Evolutionary conservation across 257 asterid genomes (phyloP).

Genomic region (Rehmannia glutinosa): DNA sequence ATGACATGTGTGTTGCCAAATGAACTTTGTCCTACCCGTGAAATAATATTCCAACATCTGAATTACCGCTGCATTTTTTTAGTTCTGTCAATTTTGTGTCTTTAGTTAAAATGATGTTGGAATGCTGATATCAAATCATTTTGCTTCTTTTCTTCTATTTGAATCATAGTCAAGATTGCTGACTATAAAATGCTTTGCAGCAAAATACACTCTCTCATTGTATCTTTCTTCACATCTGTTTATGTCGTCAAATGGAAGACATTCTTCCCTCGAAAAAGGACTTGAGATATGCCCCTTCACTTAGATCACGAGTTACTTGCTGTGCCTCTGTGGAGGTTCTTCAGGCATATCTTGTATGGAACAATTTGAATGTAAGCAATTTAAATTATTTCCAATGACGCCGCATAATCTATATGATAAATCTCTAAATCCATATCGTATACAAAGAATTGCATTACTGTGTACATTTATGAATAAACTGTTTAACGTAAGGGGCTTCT

Average conservation of each 20-base stretch:
- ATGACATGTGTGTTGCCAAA: neutral
- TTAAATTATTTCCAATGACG: too few species aligned
- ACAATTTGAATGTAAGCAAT: conserved; percentile 68
- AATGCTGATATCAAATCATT: too few species aligned
- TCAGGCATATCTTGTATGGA: conserved; percentile 81
- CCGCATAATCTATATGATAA: neutral
- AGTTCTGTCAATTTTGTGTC: neutral
- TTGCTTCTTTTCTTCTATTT: neutral
- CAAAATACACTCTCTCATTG: conserved; percentile 76
- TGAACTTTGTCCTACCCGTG: neutral
- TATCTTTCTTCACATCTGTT: conserved; percentile 63
- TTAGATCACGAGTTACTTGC: conserved; percentile 55
- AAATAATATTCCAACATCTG: neutral
- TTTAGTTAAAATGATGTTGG: neutral
- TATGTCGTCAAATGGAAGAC: conserved; percentile 71
- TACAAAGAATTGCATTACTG: neutral
- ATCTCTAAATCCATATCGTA: neutral
- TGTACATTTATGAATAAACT: conserved; percentile 10
- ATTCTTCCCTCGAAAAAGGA: conserved; percentile 48
- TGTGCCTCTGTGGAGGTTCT: conserved; percentile 83
- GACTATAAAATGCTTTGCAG: conserved; percentile 44
- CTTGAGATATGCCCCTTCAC: conserved; percentile 57
- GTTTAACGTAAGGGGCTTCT: neutral
- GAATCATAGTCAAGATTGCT: conserved; percentile 21
- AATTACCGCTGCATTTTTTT: too few species aligned